Conservation (phyloP, 2,329 filamentous ascomycete genomes). For the Ophiostoma pallidulum region DNA sequence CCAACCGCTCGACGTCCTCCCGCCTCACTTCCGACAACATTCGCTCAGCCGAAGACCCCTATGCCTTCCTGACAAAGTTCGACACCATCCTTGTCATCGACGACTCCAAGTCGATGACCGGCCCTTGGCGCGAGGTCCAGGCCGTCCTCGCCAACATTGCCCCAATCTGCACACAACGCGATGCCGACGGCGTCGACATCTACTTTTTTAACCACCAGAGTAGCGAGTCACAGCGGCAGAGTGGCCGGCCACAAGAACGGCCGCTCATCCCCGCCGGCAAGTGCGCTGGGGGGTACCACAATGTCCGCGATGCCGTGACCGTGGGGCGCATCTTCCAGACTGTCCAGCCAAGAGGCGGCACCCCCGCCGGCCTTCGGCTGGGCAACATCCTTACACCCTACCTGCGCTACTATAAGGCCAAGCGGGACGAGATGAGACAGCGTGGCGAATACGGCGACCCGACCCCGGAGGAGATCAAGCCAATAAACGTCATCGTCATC, state of each 20-base stretch:
- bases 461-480: conserved; percentile 46
- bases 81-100: conserved; percentile 89
- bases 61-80: conserved; percentile 67
- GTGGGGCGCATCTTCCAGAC: conserved; percentile 62
- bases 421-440: conserved; percentile 19
- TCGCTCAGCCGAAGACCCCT: conserved; percentile 51
- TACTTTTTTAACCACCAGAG: conserved; percentile 80
- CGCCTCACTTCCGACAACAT: conserved; percentile 20
- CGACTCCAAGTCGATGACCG: conserved; percentile 81
- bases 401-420: conserved; percentile 41
- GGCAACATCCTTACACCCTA: conserved; percentile 66
- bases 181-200: conserved; percentile 79
- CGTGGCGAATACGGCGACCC: conserved; percentile 24
- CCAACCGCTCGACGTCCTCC: conserved; percentile 14
- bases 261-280: conserved; percentile 25
- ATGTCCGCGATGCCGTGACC: conserved; percentile 47
- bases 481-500: conserved; percentile 84
- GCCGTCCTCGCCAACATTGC: conserved; percentile 63
- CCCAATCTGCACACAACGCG: conserved; percentile 70
- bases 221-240: conserved; percentile 16
- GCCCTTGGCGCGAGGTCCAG: conserved; percentile 66
- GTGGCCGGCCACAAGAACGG: conserved; percentile 18
- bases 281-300: conserved; percentile 48
- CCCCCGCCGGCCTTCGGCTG: conserved; percentile 66
- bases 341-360: conserved; percentile 55